Evolutionary conservation across 2,329 filamentous ascomycete species (phyloP).

Genomic region (Cladosporium phlei): DNA sequence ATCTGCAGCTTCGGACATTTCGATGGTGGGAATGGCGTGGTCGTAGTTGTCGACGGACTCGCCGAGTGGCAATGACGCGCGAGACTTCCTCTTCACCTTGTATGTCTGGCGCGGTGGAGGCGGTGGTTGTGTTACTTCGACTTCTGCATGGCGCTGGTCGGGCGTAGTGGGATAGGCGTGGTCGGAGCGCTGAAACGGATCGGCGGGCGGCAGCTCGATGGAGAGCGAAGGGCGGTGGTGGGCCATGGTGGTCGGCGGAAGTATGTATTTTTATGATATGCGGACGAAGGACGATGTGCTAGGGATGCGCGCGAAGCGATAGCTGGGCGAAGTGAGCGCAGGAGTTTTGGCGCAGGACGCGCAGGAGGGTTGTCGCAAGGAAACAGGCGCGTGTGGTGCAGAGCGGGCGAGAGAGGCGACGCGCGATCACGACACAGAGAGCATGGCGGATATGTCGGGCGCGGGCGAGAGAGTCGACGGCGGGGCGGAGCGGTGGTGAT

Average conservation of each 20-base stretch:
- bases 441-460: slow-evolving; percentile 5
- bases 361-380: slow-evolving; percentile 6
- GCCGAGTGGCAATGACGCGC: slow-evolving; percentile 8
- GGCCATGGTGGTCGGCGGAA: slow-evolving; percentile 30
- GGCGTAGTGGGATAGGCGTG: slow-evolving; percentile 43
- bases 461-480: slow-evolving; percentile 2
- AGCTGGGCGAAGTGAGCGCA: neutral
- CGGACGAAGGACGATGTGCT: slow-evolving; percentile 1
- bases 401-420: slow-evolving; percentile 9
- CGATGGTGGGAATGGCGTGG: slow-evolving; percentile 46
- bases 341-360: neutral
- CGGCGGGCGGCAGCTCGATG: slow-evolving; percentile 47
- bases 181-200: slow-evolving; percentile 43
- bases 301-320: slow-evolving; percentile 2
- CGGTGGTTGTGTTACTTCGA: slow-evolving; percentile 33
- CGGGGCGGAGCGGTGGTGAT: neutral
- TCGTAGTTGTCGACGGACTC: slow-evolving; percentile 15
- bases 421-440: slow-evolving; percentile 2
- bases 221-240: slow-evolving; percentile 44
- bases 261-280: slow-evolving; percentile 27
- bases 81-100: slow-evolving; percentile 42
- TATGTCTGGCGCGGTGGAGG: slow-evolving; percentile 45
- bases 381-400: slow-evolving; percentile 5
- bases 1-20: slow-evolving; percentile 38
- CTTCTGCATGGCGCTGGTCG: slow-evolving; percentile 25